Base-by-base conservation (phyloP, 148 eudicot species). In the Fagopyrum homotropicum region DNA sequence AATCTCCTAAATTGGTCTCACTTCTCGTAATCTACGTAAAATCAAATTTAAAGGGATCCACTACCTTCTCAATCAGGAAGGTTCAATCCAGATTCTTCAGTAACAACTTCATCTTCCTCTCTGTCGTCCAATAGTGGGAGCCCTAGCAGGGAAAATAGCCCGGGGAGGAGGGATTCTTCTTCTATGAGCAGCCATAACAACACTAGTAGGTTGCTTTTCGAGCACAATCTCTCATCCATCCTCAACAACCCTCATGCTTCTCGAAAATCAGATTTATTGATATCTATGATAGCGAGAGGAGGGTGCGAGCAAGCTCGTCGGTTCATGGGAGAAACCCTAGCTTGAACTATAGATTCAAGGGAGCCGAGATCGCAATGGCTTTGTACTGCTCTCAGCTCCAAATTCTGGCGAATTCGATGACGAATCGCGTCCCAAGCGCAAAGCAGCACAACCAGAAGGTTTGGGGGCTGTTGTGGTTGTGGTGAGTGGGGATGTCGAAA, bases 221-320 rank as follows among this genome's bases (percentile, higher is more conserved):
- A 88, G 75, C 98, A 93, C 73, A 88, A 87, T 82, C 81, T 93
- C 17, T 88, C 98, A 5, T 91, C 98, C 11, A 91, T 93, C 72
- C 91, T 93, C 77, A 93, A 93, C 81, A 93, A 93, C 79, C 98
- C 98, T 7, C 96, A 88, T 59, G 81, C 80, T 9, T 80, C 82
- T 29, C 81, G 86, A 85, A n/a, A n/a, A n/a, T n/a, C n/a, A n/a
- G n/a, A n/a, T n/a, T n/a, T n/a, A n/a, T n/a, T n/a, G n/a, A n/a
- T n/a, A n/a, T n/a, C n/a, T n/a, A n/a, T n/a, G n/a, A n/a, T n/a
- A n/a, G n/a, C n/a, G n/a, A n/a, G n/a, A n/a, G n/a, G n/a, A n/a
- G n/a, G n/a, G n/a, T n/a, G n/a, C n/a, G n/a, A n/a, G n/a, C n/a
- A n/a, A n/a, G n/a, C n/a, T n/a, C n/a, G n/a, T n/a, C n/a, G n/a